A percentile compares a stretch with the other conserved stretches of the same genome.
These are phyloP conservation scores for Straminergon stramineum DNA, from an alignment of 225 moss, liverwort and hornwort species.

Conservation along the genomic window DNA sequence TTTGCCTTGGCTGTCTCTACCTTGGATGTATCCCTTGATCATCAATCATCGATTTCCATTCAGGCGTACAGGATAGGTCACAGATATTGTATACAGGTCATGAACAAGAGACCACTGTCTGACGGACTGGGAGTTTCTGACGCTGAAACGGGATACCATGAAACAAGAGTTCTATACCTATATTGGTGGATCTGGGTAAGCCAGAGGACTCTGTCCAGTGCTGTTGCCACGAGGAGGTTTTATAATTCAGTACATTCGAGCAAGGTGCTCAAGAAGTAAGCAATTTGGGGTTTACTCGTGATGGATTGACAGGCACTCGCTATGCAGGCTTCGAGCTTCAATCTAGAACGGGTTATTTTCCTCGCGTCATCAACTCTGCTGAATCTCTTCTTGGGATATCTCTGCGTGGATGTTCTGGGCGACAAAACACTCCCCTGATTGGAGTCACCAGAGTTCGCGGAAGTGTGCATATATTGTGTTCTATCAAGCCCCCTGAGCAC, in stretches of 20 bases:
- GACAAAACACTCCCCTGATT: neutral
- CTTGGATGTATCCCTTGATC: conserved; percentile 19
- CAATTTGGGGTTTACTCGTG: conserved; percentile 7
- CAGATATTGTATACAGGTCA: conserved; percentile 12
- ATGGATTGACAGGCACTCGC: neutral
- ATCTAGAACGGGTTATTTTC: neutral
- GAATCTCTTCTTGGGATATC: neutral
- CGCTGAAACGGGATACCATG: conserved; percentile 13
- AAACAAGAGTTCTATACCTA: conserved; percentile 15
- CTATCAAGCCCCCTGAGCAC: neutral
- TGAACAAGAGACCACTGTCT: conserved; percentile 5
- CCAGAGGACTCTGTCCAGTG: conserved; percentile 7
- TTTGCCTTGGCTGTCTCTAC: conserved; percentile 21
- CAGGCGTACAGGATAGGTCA: conserved; percentile 7
- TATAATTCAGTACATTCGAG: conserved; percentile 1
- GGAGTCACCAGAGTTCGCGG: conserved; percentile 10
- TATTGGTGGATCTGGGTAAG: conserved; percentile 15
- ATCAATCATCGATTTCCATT: conserved; percentile 10
- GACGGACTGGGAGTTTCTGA: conserved; percentile 10
- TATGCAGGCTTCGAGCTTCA: neutral
- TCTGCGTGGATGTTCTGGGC: conserved; percentile 3
- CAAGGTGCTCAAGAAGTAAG: conserved; percentile 11
- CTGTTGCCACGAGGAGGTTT: conserved; percentile 19
- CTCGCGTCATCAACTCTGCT: neutral
- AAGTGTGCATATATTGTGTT: conserved; percentile 26